These are phyloP conservation scores for Rhizophlyctis rosea DNA, from an alignment of 192 early-diverging fungal species.

Conservation along the genomic window DNA sequence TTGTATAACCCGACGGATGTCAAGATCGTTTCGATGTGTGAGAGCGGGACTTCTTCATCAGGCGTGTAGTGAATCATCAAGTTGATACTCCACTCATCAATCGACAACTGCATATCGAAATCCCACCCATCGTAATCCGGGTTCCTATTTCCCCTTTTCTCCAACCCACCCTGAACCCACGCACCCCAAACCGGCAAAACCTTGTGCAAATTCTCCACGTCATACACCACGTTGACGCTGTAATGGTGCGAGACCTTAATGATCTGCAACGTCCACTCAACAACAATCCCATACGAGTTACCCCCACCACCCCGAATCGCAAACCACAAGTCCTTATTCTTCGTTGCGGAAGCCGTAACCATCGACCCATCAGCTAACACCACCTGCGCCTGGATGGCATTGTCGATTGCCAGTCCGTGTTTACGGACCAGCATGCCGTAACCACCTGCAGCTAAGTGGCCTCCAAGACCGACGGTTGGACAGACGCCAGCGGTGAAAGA, in stretches of 20 bases:
- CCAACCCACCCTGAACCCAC: constrained; percentile 8
- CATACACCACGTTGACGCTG: constrained; percentile 4
- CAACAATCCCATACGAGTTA: constrained; percentile 27
- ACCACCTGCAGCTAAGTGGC: constrained; percentile 56
- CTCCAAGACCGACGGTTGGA: constrained; percentile 60
- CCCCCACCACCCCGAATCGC: constrained; percentile 62
- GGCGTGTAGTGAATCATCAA: constrained; percentile 11
- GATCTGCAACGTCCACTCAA: constrained; percentile 6
- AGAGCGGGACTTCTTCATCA: too few relatives aligned
- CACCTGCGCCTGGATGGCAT: constrained; percentile 40
- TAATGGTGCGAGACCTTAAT: constrained; percentile 1
- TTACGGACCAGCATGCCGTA: constrained; percentile 49
- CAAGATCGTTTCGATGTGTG: too few relatives aligned
- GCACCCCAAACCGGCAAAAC: constrained; percentile 2
- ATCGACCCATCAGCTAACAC: constrained; percentile 50
- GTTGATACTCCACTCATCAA: background rate
- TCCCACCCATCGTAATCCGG: constrained; percentile 11
- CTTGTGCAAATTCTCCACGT: background rate
- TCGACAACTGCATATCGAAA: constrained; percentile 11
- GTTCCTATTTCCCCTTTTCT: background rate
- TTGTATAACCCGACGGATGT: too few relatives aligned
- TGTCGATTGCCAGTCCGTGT: constrained; percentile 53
- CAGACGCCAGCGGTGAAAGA: constrained; percentile 52
- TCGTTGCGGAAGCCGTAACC: constrained; percentile 25
- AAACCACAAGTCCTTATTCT: constrained; percentile 59